Evolutionary conservation across 805 yeast genomes (phyloP), one percentile per base, ranked within the genome.

Genomic region (Sugiyamaella marilandica): DNA sequence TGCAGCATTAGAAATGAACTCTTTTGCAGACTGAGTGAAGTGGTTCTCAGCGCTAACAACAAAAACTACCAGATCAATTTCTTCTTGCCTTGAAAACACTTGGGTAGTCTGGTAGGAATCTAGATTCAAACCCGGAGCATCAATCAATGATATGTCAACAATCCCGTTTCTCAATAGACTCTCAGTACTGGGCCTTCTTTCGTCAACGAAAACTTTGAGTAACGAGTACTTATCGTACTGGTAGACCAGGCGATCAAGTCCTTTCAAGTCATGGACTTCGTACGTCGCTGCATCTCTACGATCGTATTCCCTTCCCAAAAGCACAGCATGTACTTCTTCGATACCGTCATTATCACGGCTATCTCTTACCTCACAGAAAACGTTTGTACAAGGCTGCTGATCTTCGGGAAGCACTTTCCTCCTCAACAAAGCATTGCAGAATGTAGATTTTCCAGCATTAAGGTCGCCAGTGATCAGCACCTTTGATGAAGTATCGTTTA

Each of bases 41-140:
- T 94, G 97, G 63, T 94, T 95, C 64, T 91, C 98, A 0, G 99
- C 95, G 67, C 85, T 87, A 2, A 94, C 96, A 1, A 95, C 98
- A 73, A 94, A 95, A 0, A 94, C 92, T 2, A 94, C 96, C 59
- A 94, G 75, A 67, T 94, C 99, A 56, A 94, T 94, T 64, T 94
- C 99, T 64, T 94, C 98, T 71, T 94, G 98, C 55, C 97, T 81
- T 1, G 97, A 85, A 66, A 92, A 91, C 0, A 94, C 90, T 64
- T 92, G 96, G 1, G 96, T 87, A 0, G 99, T 94, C 66, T 89
- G 96, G 61, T 85, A 85, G 3, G 94, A 87, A 63, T 92, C 97
- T 77, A 90, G 77, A 66, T 94, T 94, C 52, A 94, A 75, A 0
- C 99, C 99, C 0, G 99, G 99, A 0, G 98, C 97, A 71, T 94